These are phyloP conservation scores for Ashbya aceris DNA, from an alignment of 1,139 yeast species.

Conservation along the genomic window DNA sequence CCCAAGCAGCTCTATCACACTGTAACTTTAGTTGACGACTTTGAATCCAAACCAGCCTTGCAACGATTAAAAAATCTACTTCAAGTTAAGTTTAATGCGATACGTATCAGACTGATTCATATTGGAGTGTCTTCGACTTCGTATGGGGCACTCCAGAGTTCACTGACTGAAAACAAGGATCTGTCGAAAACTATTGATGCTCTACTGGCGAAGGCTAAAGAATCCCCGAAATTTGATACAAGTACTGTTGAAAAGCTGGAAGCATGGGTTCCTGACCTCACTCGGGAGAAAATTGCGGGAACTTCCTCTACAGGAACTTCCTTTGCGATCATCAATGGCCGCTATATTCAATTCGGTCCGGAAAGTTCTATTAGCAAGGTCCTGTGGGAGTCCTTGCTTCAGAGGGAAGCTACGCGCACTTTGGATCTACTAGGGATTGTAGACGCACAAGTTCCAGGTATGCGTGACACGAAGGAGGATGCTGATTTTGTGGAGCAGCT, in stretches of 20 bases:
- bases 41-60: constrained; percentile 16
- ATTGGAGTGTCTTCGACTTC: constrained; percentile 12
- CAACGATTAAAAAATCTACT: constrained; percentile 16
- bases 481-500: constrained; percentile 34
- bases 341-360: constrained; percentile 21
- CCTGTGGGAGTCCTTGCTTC: constrained; percentile 41
- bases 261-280: constrained; percentile 23
- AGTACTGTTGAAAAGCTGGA: constrained; percentile 3
- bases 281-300: constrained; percentile 9
- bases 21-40: constrained; percentile 25
- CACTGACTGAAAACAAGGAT: constrained; percentile 4
- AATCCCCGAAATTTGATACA: too few relatives aligned
- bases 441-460: constrained; percentile 14
- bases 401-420: constrained; percentile 45
- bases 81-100: constrained; percentile 19
- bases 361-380: constrained; percentile 25
- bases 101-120: constrained; percentile 24
- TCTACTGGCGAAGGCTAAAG: constrained; percentile 1
- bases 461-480: constrained; percentile 15
- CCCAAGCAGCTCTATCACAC: constrained; percentile 23
- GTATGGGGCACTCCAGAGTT: constrained; percentile 12
- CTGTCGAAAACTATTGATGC: not conserved
- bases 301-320: constrained; percentile 10
- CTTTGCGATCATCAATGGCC: constrained; percentile 26
- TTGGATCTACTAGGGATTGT: constrained; percentile 36